Conservation (phyloP, 441 rosid species). For the Capsella rubella region DNA sequence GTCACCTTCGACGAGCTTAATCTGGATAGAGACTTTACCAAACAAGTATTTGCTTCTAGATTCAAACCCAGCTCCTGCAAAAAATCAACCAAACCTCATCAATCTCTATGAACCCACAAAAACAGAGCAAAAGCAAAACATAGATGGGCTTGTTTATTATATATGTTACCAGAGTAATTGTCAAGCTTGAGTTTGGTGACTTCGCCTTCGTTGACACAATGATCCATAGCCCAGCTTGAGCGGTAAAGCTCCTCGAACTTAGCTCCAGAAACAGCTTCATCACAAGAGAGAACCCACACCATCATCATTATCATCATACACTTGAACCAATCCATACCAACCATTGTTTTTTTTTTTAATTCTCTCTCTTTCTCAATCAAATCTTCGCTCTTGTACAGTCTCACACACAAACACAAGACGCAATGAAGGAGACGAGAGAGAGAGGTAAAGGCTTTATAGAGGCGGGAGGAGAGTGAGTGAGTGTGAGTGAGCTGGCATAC, state of each 20-base stretch:
- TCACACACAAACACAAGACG: constrained; percentile 14
- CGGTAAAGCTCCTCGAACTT: constrained; percentile 79
- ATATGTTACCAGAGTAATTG: constrained; percentile 71
- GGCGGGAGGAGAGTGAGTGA: not conserved
- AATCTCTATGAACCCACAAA: not conserved
- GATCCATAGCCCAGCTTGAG: constrained; percentile 89
- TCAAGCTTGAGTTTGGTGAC: constrained; percentile 87
- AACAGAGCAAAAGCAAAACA: constrained; percentile 3
- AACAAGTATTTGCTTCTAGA: constrained; percentile 90
- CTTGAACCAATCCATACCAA: constrained; percentile 42
- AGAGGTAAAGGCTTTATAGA: constrained; percentile 32
- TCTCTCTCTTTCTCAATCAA: constrained; percentile 22
- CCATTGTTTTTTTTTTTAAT: constrained; percentile 9
- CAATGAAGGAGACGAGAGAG: constrained; percentile 30
- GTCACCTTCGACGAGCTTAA: constrained; percentile 89
- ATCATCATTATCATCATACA: constrained; percentile 33
- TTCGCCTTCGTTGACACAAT: constrained; percentile 78
- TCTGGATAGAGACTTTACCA: constrained; percentile 84
- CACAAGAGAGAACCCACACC: constrained; percentile 42
- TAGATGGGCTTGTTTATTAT: not conserved
- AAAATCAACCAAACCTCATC: constrained; percentile 8
- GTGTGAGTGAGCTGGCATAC: constrained; percentile 44
- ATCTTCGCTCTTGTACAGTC: constrained; percentile 32
- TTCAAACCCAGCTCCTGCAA: constrained; percentile 87
- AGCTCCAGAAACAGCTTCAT: constrained; percentile 50